Conservation (phyloP, 2,329 filamentous ascomycete species). For the Xylaria sp. region DNA sequence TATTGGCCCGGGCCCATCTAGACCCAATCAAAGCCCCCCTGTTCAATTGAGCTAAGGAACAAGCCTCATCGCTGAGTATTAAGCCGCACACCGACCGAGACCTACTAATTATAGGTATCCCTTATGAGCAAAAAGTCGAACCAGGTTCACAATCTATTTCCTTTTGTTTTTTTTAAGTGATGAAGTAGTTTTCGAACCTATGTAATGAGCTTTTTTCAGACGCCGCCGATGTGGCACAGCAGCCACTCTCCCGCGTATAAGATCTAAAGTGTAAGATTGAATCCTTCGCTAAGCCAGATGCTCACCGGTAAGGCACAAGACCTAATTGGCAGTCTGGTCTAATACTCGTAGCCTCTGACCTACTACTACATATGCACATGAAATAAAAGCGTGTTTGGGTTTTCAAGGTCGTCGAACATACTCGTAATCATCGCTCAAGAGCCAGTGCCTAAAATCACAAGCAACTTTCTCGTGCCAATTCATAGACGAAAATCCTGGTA, state of each 20-base stretch:
- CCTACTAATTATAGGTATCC: not conserved
- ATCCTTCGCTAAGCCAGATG: slow-evolving; percentile 12
- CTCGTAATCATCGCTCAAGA: too few relatives aligned
- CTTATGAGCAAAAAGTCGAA: not conserved
- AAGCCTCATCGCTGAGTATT: not conserved
- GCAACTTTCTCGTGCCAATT: slow-evolving; percentile 48
- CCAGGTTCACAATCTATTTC: slow-evolving; percentile 7
- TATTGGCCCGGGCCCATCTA: not conserved
- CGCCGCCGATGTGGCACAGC: slow-evolving; percentile 8
- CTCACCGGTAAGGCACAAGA: not conserved
- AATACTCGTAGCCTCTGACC: not conserved
- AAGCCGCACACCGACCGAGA: not conserved
- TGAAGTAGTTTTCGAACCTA: not conserved
- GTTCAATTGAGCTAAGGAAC: not conserved
- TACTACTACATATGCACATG: not conserved
- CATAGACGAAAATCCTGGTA: slow-evolving; percentile 44
- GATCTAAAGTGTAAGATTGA: slow-evolving; percentile 10
- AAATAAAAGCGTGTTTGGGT: not conserved
- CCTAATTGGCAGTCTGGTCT: not conserved
- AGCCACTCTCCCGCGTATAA: not conserved
- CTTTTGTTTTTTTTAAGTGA: slow-evolving; percentile 16
- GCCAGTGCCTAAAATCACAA: slow-evolving; percentile 35
- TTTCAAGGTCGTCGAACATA: too few relatives aligned
- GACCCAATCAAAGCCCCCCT: slow-evolving; percentile 23
- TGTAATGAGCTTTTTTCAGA: not conserved